Conservation (phyloP, 1,284 basidiomycete species). For the Ustilago bromivora region DNA sequence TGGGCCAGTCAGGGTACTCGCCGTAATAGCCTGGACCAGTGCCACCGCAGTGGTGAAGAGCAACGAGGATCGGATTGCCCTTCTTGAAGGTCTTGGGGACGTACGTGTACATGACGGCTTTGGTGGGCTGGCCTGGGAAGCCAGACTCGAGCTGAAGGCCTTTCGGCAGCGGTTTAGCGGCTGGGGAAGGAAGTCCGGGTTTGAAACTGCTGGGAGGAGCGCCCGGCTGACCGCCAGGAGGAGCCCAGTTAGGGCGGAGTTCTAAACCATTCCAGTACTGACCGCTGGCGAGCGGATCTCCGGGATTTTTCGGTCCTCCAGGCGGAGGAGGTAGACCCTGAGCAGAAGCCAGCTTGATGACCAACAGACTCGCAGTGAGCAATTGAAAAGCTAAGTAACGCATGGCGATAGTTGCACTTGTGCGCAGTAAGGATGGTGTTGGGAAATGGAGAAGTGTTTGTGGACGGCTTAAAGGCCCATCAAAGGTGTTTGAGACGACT, state of each 20-base stretch:
- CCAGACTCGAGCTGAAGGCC: slow-evolving; percentile 20
- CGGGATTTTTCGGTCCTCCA: background rate
- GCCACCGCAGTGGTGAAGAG: slow-evolving; percentile 35
- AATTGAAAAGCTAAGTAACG: background rate
- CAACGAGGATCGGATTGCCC: slow-evolving; percentile 29
- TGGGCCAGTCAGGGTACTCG: slow-evolving; percentile 25
- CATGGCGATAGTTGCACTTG: background rate
- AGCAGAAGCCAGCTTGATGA: background rate
- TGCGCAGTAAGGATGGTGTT: background rate
- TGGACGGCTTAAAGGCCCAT: too few species aligned
- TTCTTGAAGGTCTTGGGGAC: slow-evolving; percentile 37
- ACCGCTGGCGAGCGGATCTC: too few species aligned
- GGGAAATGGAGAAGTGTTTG: too few species aligned
- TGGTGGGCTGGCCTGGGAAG: slow-evolving; percentile 22
- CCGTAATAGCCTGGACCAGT: slow-evolving; percentile 18
- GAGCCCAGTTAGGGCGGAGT: too few species aligned
- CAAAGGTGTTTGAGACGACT: too few species aligned
- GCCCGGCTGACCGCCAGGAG: too few species aligned
- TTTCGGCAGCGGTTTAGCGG: background rate
- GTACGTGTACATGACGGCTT: slow-evolving; percentile 30
- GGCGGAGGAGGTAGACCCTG: background rate
- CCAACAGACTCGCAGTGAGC: background rate
- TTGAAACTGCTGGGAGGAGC: too few species aligned
- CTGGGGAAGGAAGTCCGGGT: too few species aligned
- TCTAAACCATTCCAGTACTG: too few species aligned